A percentile compares a stretch with the other conserved stretches of the same genome.
Conservation (phyloP, 192 early-diverging fungal species). For the Backusella luteola region DNA sequence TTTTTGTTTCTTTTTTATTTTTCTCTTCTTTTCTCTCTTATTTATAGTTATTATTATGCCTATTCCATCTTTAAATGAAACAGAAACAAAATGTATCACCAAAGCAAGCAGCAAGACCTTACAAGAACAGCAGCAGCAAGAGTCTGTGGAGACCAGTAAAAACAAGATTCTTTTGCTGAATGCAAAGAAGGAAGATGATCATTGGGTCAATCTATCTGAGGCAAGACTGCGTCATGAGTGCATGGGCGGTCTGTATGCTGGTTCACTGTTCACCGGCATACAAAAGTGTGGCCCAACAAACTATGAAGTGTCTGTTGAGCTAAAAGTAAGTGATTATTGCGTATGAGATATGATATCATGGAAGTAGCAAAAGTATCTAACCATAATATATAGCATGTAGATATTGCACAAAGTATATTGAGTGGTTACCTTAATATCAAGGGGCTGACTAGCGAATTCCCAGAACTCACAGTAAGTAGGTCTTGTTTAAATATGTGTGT, state of each 20-base stretch:
- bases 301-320: constrained; percentile 68
- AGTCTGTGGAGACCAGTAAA: neutral
- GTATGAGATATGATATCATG: neutral
- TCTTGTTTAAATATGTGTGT: neutral
- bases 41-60: neutral
- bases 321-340: constrained; percentile 56
- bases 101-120: neutral
- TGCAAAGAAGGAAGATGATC: constrained; percentile 17
- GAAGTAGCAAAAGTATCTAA: neutral
- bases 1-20: constrained; percentile 7
- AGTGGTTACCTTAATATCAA: constrained; percentile 81
- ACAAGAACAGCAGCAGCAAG: neutral
- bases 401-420: constrained; percentile 65
- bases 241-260: constrained; percentile 52
- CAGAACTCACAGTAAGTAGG: constrained; percentile 56
- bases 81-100: neutral
- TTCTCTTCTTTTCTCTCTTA: neutral
- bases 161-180: constrained; percentile 11
- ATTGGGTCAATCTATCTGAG: constrained; percentile 20
- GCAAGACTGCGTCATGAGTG: constrained; percentile 9
- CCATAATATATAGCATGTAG: constrained; percentile 52
- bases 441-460: constrained; percentile 74
- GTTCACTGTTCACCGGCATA: constrained; percentile 60
- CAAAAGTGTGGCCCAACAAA: constrained; percentile 59
- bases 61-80: constrained; percentile 3